phyloP scores from a whole-genome alignment of 1,139 yeast genomes.

The Geotrichum reessii region DNA sequence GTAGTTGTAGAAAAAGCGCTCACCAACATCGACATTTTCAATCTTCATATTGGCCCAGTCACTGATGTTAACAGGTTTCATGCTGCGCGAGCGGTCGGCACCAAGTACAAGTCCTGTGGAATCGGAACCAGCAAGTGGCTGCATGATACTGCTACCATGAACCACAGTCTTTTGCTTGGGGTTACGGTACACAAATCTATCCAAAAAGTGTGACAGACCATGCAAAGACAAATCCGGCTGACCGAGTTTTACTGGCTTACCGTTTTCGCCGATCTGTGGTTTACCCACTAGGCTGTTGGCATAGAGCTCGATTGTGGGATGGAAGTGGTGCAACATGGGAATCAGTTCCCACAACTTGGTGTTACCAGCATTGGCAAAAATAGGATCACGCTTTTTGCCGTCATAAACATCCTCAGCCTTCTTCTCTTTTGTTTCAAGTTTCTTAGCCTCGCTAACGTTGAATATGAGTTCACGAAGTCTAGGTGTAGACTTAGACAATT shows the following conservation, averaged over 20 bases:
- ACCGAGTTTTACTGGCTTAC: constrained; percentile 39
- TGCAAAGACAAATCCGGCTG: constrained; percentile 89
- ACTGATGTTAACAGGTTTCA: constrained; percentile 66
- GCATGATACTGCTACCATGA: constrained; percentile 93
- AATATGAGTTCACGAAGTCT: constrained; percentile 45
- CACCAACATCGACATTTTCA: constrained; percentile 75
- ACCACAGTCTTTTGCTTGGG: constrained; percentile 68
- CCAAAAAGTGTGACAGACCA: constrained; percentile 84
- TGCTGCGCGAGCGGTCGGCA: constrained; percentile 19
- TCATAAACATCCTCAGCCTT: constrained; percentile 52
- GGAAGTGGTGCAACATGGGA: constrained; percentile 73
- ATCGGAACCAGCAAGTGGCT: constrained; percentile 88
- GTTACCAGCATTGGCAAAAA: constrained; percentile 71
- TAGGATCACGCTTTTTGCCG: constrained; percentile 86
- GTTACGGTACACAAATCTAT: constrained; percentile 90
- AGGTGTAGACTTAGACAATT: constrained; percentile 53
- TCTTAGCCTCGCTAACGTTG: constrained; percentile 16
- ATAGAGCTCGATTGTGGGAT: constrained; percentile 83
- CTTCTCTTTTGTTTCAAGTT: constrained; percentile 33
- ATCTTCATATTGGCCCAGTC: constrained; percentile 71
- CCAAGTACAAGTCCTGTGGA: constrained; percentile 69
- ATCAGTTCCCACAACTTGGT: constrained; percentile 83
- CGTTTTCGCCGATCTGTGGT: constrained; percentile 39
- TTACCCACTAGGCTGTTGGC: constrained; percentile 43
- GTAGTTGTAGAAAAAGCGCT: constrained; percentile 82